Evolutionary conservation across 1,139 yeast species (phyloP).

Genomic region (Candida sanyaensis): DNA sequence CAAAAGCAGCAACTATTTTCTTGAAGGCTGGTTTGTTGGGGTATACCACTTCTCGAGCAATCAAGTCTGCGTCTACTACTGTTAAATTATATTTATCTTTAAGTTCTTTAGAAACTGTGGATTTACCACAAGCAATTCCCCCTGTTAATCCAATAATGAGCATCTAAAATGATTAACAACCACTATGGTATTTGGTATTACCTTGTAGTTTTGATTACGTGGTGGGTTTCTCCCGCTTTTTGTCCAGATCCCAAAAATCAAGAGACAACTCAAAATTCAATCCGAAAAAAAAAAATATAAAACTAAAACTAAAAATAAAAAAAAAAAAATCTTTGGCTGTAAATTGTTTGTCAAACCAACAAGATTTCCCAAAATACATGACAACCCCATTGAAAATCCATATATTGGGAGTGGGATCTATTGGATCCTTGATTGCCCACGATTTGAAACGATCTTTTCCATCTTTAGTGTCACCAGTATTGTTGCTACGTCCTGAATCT

Average conservation of each 20-base stretch:
- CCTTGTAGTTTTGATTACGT: no score
- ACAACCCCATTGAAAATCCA: constrained; percentile 19
- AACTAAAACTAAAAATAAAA: no score
- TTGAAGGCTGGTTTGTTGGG: constrained; percentile 78
- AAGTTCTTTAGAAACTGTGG: constrained; percentile 75
- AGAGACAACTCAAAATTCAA: no score
- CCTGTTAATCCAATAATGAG: constrained; percentile 92
- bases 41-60: constrained; percentile 81
- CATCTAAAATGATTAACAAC: constrained; percentile 42
- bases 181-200: no score
- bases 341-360: not conserved
- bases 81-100: constrained; percentile 53
- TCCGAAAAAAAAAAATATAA: no score
- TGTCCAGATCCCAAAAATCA: no score
- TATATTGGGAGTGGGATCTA: constrained; percentile 47
- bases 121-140: constrained; percentile 94
- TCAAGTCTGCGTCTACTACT: constrained; percentile 84
- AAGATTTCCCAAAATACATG: not conserved
- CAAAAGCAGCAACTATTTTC: constrained; percentile 62
- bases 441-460: constrained; percentile 36
- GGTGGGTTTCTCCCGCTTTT: no score
- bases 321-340: not conserved
- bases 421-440: constrained; percentile 42
- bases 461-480: constrained; percentile 1
- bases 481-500: constrained; percentile 6